A percentile compares a stretch with the other conserved stretches of the same genome.
Evolutionary conservation across 768 basidiomycete species (phyloP).

Genomic region (Sarcodon aspratus): DNA sequence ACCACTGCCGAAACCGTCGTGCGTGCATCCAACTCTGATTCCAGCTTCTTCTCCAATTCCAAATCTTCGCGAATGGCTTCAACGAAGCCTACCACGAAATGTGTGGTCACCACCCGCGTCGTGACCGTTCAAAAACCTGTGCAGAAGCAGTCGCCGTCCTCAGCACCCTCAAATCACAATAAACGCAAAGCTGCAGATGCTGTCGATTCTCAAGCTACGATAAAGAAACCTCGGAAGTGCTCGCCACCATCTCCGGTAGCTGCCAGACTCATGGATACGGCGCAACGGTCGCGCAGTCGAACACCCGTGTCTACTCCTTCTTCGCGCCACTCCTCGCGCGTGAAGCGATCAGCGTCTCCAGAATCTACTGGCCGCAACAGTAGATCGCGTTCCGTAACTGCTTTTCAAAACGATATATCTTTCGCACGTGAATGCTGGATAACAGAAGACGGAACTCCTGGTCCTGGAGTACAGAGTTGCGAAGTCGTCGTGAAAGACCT

Average conservation of each 20-base stretch:
- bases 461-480: conserved; percentile 44
- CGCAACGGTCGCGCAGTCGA: conserved; percentile 6
- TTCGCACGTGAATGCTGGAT: conserved; percentile 38
- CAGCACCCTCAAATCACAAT: conserved; percentile 9
- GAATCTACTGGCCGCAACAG: conserved; percentile 36
- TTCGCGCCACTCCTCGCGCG: not conserved
- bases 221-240: conserved; percentile 15
- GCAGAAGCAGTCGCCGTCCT: conserved; percentile 5
- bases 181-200: conserved; percentile 10
- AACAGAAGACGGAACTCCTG: conserved; percentile 40
- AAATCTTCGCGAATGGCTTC: conserved; percentile 3
- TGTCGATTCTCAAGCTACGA: not conserved
- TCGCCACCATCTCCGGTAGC: conserved; percentile 9
- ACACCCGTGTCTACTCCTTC: conserved; percentile 9
- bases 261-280: not conserved
- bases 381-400: conserved; percentile 61
- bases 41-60: conserved; percentile 21
- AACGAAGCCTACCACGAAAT: conserved; percentile 6
- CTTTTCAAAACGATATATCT: conserved; percentile 27
- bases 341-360: conserved; percentile 4
- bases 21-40: conserved; percentile 11
- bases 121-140: conserved; percentile 10
- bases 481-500: conserved; percentile 51
- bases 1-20: not conserved
- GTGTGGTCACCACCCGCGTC: conserved; percentile 18